phyloP scores from a whole-genome alignment of 306 rosid genomes.

The Geum urbanum region DNA sequence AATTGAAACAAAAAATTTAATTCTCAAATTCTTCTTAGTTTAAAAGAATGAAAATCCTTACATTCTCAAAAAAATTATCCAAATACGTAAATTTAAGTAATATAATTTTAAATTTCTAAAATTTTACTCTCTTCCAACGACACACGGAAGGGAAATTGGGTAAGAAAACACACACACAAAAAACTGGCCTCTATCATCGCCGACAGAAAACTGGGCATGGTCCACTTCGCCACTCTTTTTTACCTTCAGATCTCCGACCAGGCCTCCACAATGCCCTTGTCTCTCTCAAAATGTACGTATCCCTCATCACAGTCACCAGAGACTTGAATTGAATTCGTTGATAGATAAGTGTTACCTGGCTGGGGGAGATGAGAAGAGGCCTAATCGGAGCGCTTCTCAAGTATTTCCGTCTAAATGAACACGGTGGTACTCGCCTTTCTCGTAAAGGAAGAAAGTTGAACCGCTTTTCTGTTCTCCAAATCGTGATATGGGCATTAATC shows the following conservation, averaged over 20 bases:
- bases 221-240: background rate
- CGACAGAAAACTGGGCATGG: background rate
- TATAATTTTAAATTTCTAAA: too few relatives aligned
- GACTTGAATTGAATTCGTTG: background rate
- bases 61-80: too few relatives aligned
- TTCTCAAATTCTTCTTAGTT: too few relatives aligned
- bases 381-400: constrained; percentile 12
- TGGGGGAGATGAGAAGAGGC: constrained; percentile 34
- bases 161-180: too few relatives aligned
- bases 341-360: constrained; percentile 32
- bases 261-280: background rate
- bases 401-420: constrained; percentile 22
- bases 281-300: background rate
- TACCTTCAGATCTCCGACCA: background rate
- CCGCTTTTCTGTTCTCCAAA: constrained; percentile 48
- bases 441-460: constrained; percentile 71
- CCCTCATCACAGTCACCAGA: background rate
- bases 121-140: too few relatives aligned
- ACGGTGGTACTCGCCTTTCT: constrained; percentile 42
- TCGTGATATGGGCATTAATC: constrained; percentile 43
- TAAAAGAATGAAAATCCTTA: too few relatives aligned
- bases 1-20: too few relatives aligned
- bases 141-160: too few relatives aligned
- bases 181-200: background rate
- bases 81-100: too few relatives aligned